Evolutionary conservation across 139 green algal genomes (phyloP).

Genomic region (Haematococcus lacustris): DNA sequence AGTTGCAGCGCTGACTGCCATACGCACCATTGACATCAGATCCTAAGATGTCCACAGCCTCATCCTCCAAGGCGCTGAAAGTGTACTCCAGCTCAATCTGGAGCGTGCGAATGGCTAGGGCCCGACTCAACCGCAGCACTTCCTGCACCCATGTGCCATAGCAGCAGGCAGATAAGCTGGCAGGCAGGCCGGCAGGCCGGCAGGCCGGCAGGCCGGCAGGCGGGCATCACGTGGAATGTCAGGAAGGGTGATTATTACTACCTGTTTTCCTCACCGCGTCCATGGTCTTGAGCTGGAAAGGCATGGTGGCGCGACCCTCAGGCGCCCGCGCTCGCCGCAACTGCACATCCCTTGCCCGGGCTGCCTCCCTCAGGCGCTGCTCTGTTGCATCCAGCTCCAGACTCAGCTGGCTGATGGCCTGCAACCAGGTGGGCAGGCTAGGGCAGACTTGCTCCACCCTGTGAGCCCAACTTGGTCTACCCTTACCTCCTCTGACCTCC

Average conservation of each 20-base stretch:
- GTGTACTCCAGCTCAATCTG: slow-evolving; percentile 91
- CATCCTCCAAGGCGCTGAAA: slow-evolving; percentile 74
- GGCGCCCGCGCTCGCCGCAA: slow-evolving; percentile 33
- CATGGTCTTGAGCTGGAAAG: slow-evolving; percentile 1
- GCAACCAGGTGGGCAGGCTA: neutral
- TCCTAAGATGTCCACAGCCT: slow-evolving; percentile 69
- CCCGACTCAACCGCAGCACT: slow-evolving; percentile 44
- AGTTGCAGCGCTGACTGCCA: too few relatives aligned
- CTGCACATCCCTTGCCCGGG: slow-evolving; percentile 49
- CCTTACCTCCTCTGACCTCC: too few relatives aligned
- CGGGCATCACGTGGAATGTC: too few relatives aligned
- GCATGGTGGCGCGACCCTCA: slow-evolving; percentile 16
- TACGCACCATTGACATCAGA: slow-evolving; percentile 18
- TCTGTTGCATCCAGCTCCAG: slow-evolving; percentile 68
- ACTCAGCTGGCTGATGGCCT: slow-evolving; percentile 43
- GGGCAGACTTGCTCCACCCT: too few relatives aligned
- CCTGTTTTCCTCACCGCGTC: slow-evolving; percentile 11
- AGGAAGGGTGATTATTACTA: too few relatives aligned
- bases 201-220: too few relatives aligned
- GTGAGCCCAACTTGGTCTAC: too few relatives aligned
- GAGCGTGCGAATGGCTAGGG: slow-evolving; percentile 69
- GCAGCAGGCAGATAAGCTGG: too few relatives aligned
- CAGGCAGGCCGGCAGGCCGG: too few relatives aligned
- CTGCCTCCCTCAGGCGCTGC: slow-evolving; percentile 70
- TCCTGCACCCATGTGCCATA: slow-evolving; percentile 52